Conservation (phyloP, 2,329 filamentous ascomycete genomes). For the Stromatinia cepivora region DNA sequence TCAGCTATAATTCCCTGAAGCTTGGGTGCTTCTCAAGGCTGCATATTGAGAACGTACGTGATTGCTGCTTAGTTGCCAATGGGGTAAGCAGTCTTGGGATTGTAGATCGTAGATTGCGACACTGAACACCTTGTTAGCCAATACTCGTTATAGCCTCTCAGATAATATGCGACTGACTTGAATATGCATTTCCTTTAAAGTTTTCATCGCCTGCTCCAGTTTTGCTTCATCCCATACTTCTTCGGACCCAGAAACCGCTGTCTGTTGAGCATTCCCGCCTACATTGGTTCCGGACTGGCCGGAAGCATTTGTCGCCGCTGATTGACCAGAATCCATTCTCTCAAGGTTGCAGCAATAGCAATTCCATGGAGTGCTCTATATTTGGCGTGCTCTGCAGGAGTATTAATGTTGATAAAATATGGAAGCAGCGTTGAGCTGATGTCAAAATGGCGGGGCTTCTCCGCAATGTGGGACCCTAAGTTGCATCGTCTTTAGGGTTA, state of each 20-base stretch:
- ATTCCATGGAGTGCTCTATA: slow-evolving; percentile 3
- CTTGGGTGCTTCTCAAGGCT: background rate
- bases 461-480: slow-evolving; percentile 16
- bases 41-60: slow-evolving; percentile 47
- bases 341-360: slow-evolving; percentile 9
- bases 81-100: slow-evolving; percentile 55
- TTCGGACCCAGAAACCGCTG: slow-evolving; percentile 20
- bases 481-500: background rate
- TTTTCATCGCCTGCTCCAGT: slow-evolving; percentile 39
- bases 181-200: slow-evolving; percentile 42
- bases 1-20: background rate
- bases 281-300: background rate
- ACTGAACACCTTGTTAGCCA: slow-evolving; percentile 41
- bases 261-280: slow-evolving; percentile 3
- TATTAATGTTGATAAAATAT: background rate
- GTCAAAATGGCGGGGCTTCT: slow-evolving; percentile 12
- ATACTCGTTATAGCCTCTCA: background rate
- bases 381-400: slow-evolving; percentile 1
- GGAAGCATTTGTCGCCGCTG: background rate
- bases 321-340: slow-evolving; percentile 15
- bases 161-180: slow-evolving; percentile 33
- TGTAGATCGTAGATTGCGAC: slow-evolving; percentile 50
- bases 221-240: slow-evolving; percentile 40
- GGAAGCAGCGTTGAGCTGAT: slow-evolving; percentile 17
- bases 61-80: slow-evolving; percentile 50